phyloP scores from a whole-genome alignment of 176 grass and related monocot genomes.

The Oryza australiensis region DNA sequence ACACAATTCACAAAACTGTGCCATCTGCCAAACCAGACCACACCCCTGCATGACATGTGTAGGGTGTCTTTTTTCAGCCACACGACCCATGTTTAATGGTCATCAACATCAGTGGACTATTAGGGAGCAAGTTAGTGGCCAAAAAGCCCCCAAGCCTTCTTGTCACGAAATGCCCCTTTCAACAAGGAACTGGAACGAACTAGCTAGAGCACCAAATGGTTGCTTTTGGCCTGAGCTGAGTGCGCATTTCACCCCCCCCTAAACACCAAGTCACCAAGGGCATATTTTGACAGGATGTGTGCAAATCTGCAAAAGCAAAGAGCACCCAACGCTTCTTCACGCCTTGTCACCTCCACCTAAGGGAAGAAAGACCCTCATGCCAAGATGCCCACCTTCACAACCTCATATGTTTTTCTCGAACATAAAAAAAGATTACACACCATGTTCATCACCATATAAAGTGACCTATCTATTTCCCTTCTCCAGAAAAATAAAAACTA shows the following conservation, averaged over 20 bases:
- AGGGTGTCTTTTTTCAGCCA: not conserved
- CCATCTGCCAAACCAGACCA: not conserved
- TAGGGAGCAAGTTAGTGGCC: conserved; percentile 14
- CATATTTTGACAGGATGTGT: conserved; percentile 19
- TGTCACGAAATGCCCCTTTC: conserved; percentile 14
- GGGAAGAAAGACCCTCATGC: not conserved
- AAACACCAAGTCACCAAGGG: conserved; percentile 7
- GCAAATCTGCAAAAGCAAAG: not conserved
- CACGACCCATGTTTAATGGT: not conserved
- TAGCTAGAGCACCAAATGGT: not conserved
- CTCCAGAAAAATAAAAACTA: not conserved
- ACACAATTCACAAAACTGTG: not conserved
- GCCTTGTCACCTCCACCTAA: conserved; percentile 12
- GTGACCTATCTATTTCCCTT: not conserved
- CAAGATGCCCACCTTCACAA: conserved; percentile 20
- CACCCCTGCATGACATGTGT: not conserved
- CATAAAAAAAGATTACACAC: too few relatives aligned
- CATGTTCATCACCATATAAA: not conserved
- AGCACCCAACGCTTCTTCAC: not conserved
- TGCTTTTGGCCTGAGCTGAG: not conserved
- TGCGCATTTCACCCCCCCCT: not conserved
- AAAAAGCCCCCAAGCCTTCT: not conserved
- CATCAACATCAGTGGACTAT: not conserved
- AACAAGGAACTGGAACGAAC: not conserved
- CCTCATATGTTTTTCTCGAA: too few relatives aligned